These are phyloP conservation scores for Earliella scabrosa DNA, from an alignment of 1,284 basidiomycete genomes.

Conservation along the genomic window DNA sequence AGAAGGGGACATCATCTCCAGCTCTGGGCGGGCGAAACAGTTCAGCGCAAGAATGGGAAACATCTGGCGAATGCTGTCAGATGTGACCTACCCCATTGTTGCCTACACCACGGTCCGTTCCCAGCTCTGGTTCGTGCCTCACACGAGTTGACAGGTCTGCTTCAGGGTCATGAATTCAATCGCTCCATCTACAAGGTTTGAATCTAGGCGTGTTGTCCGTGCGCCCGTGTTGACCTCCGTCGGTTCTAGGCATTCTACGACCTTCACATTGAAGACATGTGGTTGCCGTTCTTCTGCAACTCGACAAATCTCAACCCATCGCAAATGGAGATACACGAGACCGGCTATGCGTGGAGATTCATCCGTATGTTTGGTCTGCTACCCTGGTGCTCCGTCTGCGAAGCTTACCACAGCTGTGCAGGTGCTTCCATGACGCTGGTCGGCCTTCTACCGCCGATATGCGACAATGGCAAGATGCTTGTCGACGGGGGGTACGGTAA, in stretches of 20 bases:
- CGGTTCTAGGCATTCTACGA: conserved; percentile 79
- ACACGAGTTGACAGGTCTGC: conserved; percentile 5
- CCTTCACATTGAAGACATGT: conserved; percentile 98
- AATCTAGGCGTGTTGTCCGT: not conserved
- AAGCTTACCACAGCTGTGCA: conserved; percentile 32
- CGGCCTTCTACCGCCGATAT: conserved; percentile 92
- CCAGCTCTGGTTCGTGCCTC: conserved; percentile 23
- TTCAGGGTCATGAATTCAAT: conserved; percentile 90
- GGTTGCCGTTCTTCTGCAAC: conserved; percentile 98
- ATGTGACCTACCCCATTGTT: conserved; percentile 96
- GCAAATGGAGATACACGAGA: conserved; percentile 96
- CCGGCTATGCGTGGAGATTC: conserved; percentile 92
- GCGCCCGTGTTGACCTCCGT: conserved; percentile 10
- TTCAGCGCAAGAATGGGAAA: conserved; percentile 94
- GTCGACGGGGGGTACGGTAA: conserved; percentile 93
- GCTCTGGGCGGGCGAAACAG: conserved; percentile 86
- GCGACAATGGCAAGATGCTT: conserved; percentile 93
- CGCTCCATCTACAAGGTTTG: conserved; percentile 79
- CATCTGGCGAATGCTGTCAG: conserved; percentile 93
- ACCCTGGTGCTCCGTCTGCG: conserved; percentile 26
- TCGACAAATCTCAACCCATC: conserved; percentile 99
- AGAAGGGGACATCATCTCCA: conserved; percentile 90
- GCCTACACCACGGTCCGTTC: conserved; percentile 92
- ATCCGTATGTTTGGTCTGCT: conserved; percentile 60
- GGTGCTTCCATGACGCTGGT: conserved; percentile 98